Conservation (phyloP, 2,329 filamentous ascomycete species). For the Emmonsiellopsis sp. region DNA sequence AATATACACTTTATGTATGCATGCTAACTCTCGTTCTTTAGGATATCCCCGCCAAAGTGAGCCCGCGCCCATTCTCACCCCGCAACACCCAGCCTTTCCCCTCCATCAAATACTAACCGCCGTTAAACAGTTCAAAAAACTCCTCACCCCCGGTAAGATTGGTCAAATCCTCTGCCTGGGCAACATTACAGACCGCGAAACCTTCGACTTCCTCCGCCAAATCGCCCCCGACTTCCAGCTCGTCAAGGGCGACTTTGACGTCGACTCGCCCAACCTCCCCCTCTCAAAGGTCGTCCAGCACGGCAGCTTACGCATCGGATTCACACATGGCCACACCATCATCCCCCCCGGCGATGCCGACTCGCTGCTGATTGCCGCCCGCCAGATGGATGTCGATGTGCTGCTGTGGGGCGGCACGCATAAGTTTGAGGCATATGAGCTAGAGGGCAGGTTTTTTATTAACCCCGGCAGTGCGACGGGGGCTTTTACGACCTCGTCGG, state of each 20-base stretch:
- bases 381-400: slow-evolving; percentile 64
- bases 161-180: slow-evolving; percentile 71
- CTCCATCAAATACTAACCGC: background rate
- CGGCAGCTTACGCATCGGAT: slow-evolving; percentile 57
- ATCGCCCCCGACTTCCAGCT: slow-evolving; percentile 63
- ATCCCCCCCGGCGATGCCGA: slow-evolving; percentile 58
- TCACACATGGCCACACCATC: slow-evolving; percentile 63
- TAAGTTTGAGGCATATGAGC: slow-evolving; percentile 61
- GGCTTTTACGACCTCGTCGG: slow-evolving; percentile 52
- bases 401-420: slow-evolving; percentile 61
- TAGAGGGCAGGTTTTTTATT: slow-evolving; percentile 63
- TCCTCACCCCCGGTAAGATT: slow-evolving; percentile 74
- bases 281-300: slow-evolving; percentile 62
- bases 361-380: slow-evolving; percentile 55
- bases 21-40: slow-evolving; percentile 17
- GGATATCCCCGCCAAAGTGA: slow-evolving; percentile 81
- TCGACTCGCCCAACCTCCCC: slow-evolving; percentile 55
- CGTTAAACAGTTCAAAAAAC: slow-evolving; percentile 65
- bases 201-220: slow-evolving; percentile 70
- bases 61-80: slow-evolving; percentile 5
- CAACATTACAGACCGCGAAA: slow-evolving; percentile 69
- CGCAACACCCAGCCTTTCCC: background rate
- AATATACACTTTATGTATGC: slow-evolving; percentile 3
- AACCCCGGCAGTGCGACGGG: slow-evolving; percentile 61
- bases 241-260: slow-evolving; percentile 61